Percentiles rank a stretch among this genome's conserved stretches.
Evolutionary conservation across 148 eudicot genomes (phyloP).

Genomic region (Linanthus parryae): DNA sequence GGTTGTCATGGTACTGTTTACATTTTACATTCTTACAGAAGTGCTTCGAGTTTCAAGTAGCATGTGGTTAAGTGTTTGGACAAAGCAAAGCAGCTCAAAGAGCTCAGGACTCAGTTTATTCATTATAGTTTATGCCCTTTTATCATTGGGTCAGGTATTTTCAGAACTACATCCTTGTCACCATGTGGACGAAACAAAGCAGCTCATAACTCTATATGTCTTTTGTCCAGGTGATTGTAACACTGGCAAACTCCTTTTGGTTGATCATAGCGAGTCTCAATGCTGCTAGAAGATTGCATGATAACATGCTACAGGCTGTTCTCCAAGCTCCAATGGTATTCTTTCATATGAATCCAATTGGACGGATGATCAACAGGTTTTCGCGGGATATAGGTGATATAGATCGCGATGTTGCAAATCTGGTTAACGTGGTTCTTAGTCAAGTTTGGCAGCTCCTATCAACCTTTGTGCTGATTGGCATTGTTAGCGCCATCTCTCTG

Average conservation of each 20-base stretch:
- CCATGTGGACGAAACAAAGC: no score
- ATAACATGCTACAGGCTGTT: conserved; percentile 41
- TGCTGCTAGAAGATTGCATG: conserved; percentile 53
- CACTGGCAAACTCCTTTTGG: conserved; percentile 53
- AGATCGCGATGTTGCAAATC: conserved; percentile 46
- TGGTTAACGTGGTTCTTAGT: conserved; percentile 24
- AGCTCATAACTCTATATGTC: conserved; percentile 5
- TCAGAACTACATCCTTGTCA: background rate
- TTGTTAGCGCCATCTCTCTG: conserved; percentile 42
- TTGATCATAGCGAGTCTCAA: conserved; percentile 49
- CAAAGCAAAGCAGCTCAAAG: conserved; percentile 38
- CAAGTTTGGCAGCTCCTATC: conserved; percentile 49
- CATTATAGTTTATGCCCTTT: conserved; percentile 39
- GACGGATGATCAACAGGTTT: conserved; percentile 54
- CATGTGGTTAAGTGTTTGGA: conserved; percentile 67
- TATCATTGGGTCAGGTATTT: conserved; percentile 52
- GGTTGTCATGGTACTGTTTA: conserved; percentile 41
- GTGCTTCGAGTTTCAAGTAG: conserved; percentile 55
- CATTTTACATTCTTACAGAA: conserved; percentile 49
- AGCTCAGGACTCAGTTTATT: conserved; percentile 35
- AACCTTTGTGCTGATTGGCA: conserved; percentile 42
- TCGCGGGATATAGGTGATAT: conserved; percentile 46
- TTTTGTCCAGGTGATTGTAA: conserved; percentile 41
- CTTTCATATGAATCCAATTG: conserved; percentile 57
- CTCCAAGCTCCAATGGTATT: conserved; percentile 59